Percentiles rank a stretch among this genome's conserved stretches.
These are phyloP conservation scores for Limnomonas spitsbergensis DNA, from an alignment of 139 green algal species.

Conservation along the genomic window DNA sequence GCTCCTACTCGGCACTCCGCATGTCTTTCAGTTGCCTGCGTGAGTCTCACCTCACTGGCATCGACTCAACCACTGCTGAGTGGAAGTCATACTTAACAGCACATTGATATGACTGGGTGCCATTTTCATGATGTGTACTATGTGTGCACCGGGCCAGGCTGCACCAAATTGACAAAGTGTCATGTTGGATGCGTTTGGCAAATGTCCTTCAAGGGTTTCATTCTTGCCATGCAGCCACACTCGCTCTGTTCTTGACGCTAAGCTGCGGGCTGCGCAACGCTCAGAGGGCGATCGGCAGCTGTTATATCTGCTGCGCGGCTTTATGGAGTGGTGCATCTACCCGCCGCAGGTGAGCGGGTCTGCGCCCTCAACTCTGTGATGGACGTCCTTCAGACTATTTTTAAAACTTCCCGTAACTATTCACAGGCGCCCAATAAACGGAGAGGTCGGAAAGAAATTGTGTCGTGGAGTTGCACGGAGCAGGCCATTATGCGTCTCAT, in stretches of 20 bases:
- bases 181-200: no score
- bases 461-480: slow-evolving; percentile 54
- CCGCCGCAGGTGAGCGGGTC: slow-evolving; percentile 41
- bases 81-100: neutral
- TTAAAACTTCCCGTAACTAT: neutral
- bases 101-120: neutral
- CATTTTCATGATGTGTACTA: neutral
- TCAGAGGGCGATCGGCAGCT: slow-evolving; percentile 42
- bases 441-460: slow-evolving; percentile 24
- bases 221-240: slow-evolving; percentile 27
- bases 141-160: slow-evolving; percentile 5
- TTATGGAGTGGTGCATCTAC: slow-evolving; percentile 77
- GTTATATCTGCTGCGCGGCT: slow-evolving; percentile 55
- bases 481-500: slow-evolving; percentile 40
- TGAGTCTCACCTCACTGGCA: slow-evolving; percentile 4
- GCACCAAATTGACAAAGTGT: no score
- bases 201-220: neutral
- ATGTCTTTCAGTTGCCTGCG: slow-evolving; percentile 48
- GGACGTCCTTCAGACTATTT: neutral
- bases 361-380: neutral
- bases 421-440: neutral
- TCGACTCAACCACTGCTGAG: no score
- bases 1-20: slow-evolving; percentile 63
- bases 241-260: slow-evolving; percentile 46
- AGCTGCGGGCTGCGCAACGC: slow-evolving; percentile 37